These are phyloP conservation scores for Metschnikowia borealis DNA, from an alignment of 805 yeast genomes.

Conservation along the genomic window DNA sequence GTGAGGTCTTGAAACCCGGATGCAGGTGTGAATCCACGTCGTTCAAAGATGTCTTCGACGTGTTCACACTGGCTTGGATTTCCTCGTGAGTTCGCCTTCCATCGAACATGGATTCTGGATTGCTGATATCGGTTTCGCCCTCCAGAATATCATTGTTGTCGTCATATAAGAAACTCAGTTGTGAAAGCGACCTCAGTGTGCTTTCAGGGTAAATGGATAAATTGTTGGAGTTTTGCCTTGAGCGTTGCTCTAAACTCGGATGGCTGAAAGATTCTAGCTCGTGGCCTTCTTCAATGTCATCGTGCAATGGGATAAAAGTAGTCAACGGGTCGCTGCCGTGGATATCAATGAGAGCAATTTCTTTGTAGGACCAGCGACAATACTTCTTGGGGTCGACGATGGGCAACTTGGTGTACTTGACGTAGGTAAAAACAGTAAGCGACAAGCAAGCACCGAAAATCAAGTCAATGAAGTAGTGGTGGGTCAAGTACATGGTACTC, in stretches of 20 bases:
- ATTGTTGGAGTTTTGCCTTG: neutral
- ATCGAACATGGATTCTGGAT: conserved; percentile 39
- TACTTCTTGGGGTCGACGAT: conserved; percentile 45
- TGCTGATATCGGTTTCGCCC: conserved; percentile 32
- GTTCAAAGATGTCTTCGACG: conserved; percentile 35
- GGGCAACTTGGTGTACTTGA: conserved; percentile 69
- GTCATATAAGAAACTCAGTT: conserved; percentile 4
- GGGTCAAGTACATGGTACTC: conserved; percentile 96
- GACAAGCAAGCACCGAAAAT: conserved; percentile 92
- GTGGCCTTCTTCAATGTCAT: conserved; percentile 9
- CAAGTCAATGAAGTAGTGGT: conserved; percentile 90
- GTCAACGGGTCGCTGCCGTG: conserved; percentile 31
- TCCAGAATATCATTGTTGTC: conserved; percentile 9
- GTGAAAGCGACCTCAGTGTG: conserved; percentile 3
- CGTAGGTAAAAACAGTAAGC: conserved; percentile 61
- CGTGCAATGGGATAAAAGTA: conserved; percentile 13
- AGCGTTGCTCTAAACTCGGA: conserved; percentile 10
- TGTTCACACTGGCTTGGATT: conserved; percentile 26
- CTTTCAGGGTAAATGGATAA: neutral
- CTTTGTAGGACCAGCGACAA: conserved; percentile 67
- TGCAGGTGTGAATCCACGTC: conserved; percentile 16
- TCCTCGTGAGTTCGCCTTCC: conserved; percentile 21
- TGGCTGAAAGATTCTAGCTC: conserved; percentile 8
- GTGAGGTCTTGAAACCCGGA: neutral
- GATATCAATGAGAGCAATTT: conserved; percentile 25